phyloP scores from a whole-genome alignment of 176 grass and related monocot species.

The Musa troglodytarum region DNA sequence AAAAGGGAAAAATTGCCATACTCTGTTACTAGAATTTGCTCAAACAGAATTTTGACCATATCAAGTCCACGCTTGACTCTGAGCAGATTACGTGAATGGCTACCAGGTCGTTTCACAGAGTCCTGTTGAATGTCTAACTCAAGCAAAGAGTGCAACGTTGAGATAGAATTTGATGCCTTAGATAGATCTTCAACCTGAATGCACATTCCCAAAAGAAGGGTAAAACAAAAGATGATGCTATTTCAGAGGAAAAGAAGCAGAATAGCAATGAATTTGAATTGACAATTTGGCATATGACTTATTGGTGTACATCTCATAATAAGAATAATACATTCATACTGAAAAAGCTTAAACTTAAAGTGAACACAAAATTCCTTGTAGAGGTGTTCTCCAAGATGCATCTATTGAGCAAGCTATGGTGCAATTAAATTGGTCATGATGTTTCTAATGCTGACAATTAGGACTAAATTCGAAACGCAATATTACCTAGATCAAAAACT shows the following conservation, averaged over 20 bases:
- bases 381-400: too few species aligned
- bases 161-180: constrained; percentile 68
- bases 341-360: too few species aligned
- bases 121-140: constrained; percentile 65
- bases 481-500: too few species aligned
- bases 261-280: background rate
- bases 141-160: constrained; percentile 56
- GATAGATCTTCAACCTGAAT: constrained; percentile 66
- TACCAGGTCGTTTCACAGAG: constrained; percentile 42
- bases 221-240: background rate
- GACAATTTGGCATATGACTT: too few species aligned
- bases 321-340: too few species aligned
- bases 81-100: constrained; percentile 78
- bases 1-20: constrained; percentile 25
- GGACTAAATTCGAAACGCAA: too few species aligned
- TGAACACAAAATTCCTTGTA: too few species aligned
- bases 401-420: too few species aligned
- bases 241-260: background rate
- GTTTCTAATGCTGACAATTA: too few species aligned
- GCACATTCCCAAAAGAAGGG: constrained; percentile 3
- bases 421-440: too few species aligned
- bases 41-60: constrained; percentile 94
- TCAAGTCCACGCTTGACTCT: constrained; percentile 74
- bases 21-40: constrained; percentile 60
- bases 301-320: too few species aligned